A percentile compares a stretch with the other conserved stretches of the same genome.
phyloP scores from a whole-genome alignment of 345 rosid genomes.

The Rhodamnia argentea region DNA sequence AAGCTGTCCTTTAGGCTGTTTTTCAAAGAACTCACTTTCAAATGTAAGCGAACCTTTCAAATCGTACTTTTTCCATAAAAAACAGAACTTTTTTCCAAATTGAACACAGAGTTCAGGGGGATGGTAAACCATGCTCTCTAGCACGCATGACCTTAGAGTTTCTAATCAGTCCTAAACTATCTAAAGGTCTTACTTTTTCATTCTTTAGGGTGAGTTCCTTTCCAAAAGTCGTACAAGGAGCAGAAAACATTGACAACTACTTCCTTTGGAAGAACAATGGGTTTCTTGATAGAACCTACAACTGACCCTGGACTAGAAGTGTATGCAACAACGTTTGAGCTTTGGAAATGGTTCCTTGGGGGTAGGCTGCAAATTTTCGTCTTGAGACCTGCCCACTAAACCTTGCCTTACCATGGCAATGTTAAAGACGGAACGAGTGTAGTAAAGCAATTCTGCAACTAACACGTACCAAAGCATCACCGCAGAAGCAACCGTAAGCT shows the following conservation, averaged over 20 bases:
- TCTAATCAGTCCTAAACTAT: background rate
- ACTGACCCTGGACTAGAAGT: background rate
- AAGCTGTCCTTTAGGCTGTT: background rate
- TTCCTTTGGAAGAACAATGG: background rate
- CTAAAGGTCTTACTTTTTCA: background rate
- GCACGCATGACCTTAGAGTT: background rate
- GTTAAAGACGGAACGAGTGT: background rate
- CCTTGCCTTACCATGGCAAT: background rate
- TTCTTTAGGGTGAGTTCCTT: background rate
- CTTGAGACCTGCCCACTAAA: background rate
- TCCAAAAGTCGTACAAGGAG: background rate
- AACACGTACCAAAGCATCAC: constrained; percentile 68
- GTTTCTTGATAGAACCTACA: background rate
- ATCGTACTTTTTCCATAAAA: background rate
- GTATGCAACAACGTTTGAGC: background rate
- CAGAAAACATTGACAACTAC: background rate
- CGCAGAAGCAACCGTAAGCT: constrained; percentile 76
- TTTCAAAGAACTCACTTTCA: background rate
- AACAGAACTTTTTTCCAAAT: no score
- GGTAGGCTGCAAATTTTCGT: background rate
- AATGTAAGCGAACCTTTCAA: background rate
- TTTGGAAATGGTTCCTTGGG: background rate
- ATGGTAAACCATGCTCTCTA: background rate
- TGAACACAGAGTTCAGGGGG: no score
- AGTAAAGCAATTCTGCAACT: background rate